Evolutionary conservation across 1,139 yeast species (phyloP).

Genomic region (Chernovozyma aurita): DNA sequence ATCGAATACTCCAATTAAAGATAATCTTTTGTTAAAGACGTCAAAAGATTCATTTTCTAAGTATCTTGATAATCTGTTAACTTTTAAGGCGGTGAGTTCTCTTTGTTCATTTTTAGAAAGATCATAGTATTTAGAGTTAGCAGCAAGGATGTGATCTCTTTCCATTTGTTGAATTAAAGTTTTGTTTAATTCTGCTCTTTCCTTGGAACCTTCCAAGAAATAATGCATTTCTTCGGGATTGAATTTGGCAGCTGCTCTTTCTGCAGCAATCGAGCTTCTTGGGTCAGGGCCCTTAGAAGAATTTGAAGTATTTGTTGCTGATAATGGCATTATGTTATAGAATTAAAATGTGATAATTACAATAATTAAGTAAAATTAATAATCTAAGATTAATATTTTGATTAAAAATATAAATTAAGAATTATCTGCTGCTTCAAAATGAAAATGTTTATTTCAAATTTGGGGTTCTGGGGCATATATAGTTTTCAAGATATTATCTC

Average conservation of each 20-base stretch:
- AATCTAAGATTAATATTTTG: conserved; percentile 1
- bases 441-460: neutral
- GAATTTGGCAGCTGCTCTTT: conserved; percentile 27
- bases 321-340: conserved; percentile 1
- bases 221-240: conserved; percentile 34
- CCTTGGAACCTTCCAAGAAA: conserved; percentile 38
- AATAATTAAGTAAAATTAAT: too few relatives aligned
- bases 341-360: neutral
- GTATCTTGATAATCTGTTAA: conserved; percentile 35
- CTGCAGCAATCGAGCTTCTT: conserved; percentile 25
- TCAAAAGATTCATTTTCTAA: conserved; percentile 33
- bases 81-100: conserved; percentile 32
- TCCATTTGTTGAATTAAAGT: conserved; percentile 35
- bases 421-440: too few relatives aligned
- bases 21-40: conserved; percentile 35
- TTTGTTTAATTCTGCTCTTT: conserved; percentile 27
- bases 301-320: conserved; percentile 11
- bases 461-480: conserved; percentile 7
- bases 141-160: conserved; percentile 38
- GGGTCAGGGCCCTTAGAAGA: conserved; percentile 33
- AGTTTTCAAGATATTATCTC: conserved; percentile 1
- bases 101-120: conserved; percentile 32
- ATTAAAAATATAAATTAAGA: too few relatives aligned
- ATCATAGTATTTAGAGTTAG: conserved; percentile 34
- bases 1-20: conserved; percentile 55